phyloP scores from a whole-genome alignment of 1,139 yeast species.

The Zygoascus meyerae region DNA sequence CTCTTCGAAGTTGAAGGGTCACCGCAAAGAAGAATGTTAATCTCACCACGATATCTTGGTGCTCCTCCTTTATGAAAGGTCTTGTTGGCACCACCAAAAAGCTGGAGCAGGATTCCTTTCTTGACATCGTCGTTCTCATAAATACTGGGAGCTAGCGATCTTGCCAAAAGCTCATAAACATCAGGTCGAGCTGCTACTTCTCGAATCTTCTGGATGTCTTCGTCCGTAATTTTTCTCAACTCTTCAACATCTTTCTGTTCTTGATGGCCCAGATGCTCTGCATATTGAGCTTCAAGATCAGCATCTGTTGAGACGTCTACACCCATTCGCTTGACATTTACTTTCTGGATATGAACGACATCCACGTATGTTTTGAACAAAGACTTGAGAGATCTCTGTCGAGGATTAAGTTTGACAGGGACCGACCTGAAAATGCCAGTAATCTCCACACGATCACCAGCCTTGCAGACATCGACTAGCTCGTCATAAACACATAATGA shows the following conservation, averaged over 20 bases:
- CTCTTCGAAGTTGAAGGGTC: slow-evolving; percentile 98
- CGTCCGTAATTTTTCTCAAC: slow-evolving; percentile 57
- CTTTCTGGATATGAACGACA: slow-evolving; percentile 85
- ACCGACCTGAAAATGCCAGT: slow-evolving; percentile 92
- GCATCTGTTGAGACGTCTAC: slow-evolving; percentile 64
- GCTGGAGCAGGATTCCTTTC: slow-evolving; percentile 84
- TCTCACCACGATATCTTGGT: slow-evolving; percentile 86
- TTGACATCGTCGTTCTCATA: slow-evolving; percentile 95
- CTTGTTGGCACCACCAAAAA: slow-evolving; percentile 94
- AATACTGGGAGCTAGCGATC: slow-evolving; percentile 93
- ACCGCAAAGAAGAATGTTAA: slow-evolving; percentile 86
- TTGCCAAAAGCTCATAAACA: slow-evolving; percentile 77
- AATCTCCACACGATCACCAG: slow-evolving; percentile 95
- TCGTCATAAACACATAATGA: slow-evolving; percentile 95
- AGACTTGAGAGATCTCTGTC: slow-evolving; percentile 76
- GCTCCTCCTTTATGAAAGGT: slow-evolving; percentile 80
- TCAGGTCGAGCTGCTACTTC: slow-evolving; percentile 65
- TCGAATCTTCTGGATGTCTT: slow-evolving; percentile 60
- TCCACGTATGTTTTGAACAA: slow-evolving; percentile 90
- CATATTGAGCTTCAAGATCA: slow-evolving; percentile 24
- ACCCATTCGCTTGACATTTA: slow-evolving; percentile 76
- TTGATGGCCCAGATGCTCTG: slow-evolving; percentile 19
- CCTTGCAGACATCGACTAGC: slow-evolving; percentile 86
- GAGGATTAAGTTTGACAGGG: slow-evolving; percentile 82
- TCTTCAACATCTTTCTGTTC: slow-evolving; percentile 60